Conservation (phyloP, 1,284 basidiomycete species). For the Apiotrichum gracile region DNA sequence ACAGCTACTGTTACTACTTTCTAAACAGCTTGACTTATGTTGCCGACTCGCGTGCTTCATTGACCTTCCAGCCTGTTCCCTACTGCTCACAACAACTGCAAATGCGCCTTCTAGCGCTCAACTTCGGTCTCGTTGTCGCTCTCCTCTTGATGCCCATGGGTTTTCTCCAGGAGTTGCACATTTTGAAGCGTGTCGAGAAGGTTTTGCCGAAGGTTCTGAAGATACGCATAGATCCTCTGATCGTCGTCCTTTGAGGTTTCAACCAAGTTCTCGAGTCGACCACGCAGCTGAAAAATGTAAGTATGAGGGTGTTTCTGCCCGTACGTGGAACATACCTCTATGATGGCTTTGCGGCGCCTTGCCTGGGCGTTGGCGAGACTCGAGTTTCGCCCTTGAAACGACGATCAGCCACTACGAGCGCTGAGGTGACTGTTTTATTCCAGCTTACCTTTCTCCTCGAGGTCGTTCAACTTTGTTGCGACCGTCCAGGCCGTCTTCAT, state of each 20-base stretch:
- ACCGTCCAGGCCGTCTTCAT: constrained; percentile 59
- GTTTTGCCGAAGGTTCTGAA: constrained; percentile 3
- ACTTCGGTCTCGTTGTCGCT: not conserved
- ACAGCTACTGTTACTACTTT: too few relatives aligned
- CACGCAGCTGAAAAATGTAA: constrained; percentile 7
- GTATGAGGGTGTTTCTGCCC: too few relatives aligned
- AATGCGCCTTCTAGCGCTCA: not conserved
- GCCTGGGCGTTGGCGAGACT: constrained; percentile 9
- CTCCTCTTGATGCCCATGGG: not conserved
- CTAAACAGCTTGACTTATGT: too few relatives aligned
- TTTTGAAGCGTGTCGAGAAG: constrained; percentile 1
- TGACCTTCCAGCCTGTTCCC: too few relatives aligned
- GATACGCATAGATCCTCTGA: not conserved
- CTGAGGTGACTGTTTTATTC: too few relatives aligned
- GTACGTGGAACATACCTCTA: constrained; percentile 5
- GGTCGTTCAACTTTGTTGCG: constrained; percentile 56
- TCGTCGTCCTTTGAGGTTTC: constrained; percentile 3
- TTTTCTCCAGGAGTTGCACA: not conserved
- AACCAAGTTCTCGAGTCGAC: constrained; percentile 9
- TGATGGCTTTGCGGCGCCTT: constrained; percentile 12
- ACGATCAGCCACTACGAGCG: too few relatives aligned
- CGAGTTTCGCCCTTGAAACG: constrained; percentile 14
- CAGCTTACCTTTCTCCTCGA: constrained; percentile 54
- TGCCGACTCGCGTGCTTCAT: too few relatives aligned
- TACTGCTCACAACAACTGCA: too few relatives aligned